Percentiles rank a stretch among this genome's conserved stretches.
Evolutionary conservation across 148 eudicot species (phyloP).

Genomic region (Amaranthus hypochondriacus): DNA sequence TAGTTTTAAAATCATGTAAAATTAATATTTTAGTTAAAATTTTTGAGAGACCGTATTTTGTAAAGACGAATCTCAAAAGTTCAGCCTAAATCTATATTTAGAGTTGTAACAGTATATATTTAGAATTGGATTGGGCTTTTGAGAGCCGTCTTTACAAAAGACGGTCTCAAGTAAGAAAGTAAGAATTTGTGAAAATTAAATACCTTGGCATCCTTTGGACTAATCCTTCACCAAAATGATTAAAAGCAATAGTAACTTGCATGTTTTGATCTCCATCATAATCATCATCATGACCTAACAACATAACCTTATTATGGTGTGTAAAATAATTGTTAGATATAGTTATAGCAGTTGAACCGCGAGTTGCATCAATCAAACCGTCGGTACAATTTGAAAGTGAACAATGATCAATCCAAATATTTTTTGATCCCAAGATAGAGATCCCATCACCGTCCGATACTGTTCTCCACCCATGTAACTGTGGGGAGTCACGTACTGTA

Average conservation of each 20-base stretch:
- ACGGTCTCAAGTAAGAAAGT: no score
- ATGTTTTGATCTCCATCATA: constrained; percentile 46
- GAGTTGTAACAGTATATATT: no score
- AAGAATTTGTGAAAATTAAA: no score
- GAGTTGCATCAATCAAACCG: constrained; percentile 58
- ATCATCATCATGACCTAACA: constrained; percentile 52
- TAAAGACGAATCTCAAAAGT: no score
- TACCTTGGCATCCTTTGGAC: constrained; percentile 81
- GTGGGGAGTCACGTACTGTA: constrained; percentile 44
- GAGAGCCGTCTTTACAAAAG: no score
- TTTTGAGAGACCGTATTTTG: no score
- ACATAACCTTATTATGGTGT: constrained; percentile 63
- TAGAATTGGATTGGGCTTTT: no score
- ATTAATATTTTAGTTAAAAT: no score
- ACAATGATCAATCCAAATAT: constrained; percentile 63
- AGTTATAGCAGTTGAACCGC: constrained; percentile 60
- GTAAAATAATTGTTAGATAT: constrained; percentile 64
- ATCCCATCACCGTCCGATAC: constrained; percentile 68
- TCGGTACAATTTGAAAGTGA: constrained; percentile 50
- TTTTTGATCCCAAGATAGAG: constrained; percentile 51
- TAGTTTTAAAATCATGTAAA: no score
- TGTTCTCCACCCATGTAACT: constrained; percentile 52
- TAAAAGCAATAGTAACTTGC: constrained; percentile 73
- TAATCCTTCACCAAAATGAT: constrained; percentile 80
- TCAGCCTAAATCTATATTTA: no score